Evolutionary conservation across 208 protist species (phyloP), one percentile per base, ranked within the genome.

Genomic region (Acanthamoeba sp.): DNA sequence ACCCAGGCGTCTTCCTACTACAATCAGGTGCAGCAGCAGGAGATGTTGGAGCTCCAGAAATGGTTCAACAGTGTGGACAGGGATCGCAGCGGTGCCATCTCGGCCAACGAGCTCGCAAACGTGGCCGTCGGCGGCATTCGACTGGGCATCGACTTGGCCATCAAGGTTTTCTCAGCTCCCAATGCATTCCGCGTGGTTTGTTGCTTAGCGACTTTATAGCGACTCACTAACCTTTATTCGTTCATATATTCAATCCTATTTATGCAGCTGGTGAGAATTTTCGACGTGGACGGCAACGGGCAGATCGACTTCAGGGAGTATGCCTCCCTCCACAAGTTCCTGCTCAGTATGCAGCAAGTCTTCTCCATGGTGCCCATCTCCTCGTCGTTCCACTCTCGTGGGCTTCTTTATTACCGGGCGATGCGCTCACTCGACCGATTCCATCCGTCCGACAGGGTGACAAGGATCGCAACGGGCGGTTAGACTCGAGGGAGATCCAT

Each of bases 341-440:
- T 93, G 9, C 90, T 93, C 29, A 93, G 90, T 64, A 93, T 93
- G 90, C 90, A 93, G 50, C 85, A 91, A 29, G 57, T 71, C 27
- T 91, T 91, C 85, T 71, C 55, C 38, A 73, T 91, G 85, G 85
- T 91, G 34, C 52, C 45, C 12, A 69, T 5, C 24, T 34, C 0
- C 32, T 48, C 6, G 5, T 4, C 32, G 9, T 48, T 40, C 5
- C 14, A 0, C 16, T 24, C 62, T 3, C 66, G 16, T 0, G 12
- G 22, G 29, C 16, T 22, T 16, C 9, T 48, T n/a, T 29, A 16
- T 93, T 24, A 50, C 48, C 48, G 48, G 48, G 0, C 12, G 48
- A 52, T n/a, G n/a, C n/a, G n/a, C n/a, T n/a, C n/a, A n/a, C n/a
- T n/a, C n/a, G n/a, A n/a, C n/a, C n/a, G n/a, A n/a, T n/a, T n/a